phyloP scores from a whole-genome alignment of 768 basidiomycete genomes.

The Rhodotorula kratochvilovae region DNA sequence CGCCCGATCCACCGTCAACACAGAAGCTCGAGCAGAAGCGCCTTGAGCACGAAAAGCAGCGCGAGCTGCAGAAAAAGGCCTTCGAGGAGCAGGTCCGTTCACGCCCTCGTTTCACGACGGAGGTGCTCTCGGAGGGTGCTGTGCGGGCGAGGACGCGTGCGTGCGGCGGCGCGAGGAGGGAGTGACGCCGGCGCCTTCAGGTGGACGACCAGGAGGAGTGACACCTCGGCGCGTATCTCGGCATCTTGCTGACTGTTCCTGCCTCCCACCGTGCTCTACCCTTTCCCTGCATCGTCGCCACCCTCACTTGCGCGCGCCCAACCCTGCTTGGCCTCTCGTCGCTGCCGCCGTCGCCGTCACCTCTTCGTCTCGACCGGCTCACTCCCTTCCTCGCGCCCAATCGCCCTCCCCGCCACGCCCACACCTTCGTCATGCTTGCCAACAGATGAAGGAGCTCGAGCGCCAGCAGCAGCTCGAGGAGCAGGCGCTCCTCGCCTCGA shows the following conservation, averaged over 20 bases:
- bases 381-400: not conserved
- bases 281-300: too few relatives aligned
- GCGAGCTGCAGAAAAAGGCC: conserved; percentile 73
- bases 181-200: too few relatives aligned
- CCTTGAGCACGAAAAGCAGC: conserved; percentile 82
- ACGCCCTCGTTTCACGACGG: not conserved
- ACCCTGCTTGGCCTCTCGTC: too few relatives aligned
- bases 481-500: conserved; percentile 63
- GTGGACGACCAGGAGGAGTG: too few relatives aligned
- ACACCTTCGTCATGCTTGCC: too few relatives aligned
- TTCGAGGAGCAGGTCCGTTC: conserved; percentile 69
- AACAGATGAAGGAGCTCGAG: conserved; percentile 81
- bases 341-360: too few relatives aligned
- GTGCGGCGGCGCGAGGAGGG: too few relatives aligned
- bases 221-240: too few relatives aligned
- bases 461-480: conserved; percentile 73
- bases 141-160: not conserved
- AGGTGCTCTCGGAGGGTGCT: not conserved
- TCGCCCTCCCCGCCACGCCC: not conserved
- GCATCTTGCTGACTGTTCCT: too few relatives aligned
- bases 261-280: too few relatives aligned
- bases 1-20: not conserved
- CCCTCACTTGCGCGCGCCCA: too few relatives aligned
- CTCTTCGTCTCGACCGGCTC: not conserved
- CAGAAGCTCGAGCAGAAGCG: conserved; percentile 88